A percentile compares a stretch with the other conserved stretches of the same genome.
Conservation (phyloP, 2,329 filamentous ascomycete species). For the Pezizomycotina sp. region DNA sequence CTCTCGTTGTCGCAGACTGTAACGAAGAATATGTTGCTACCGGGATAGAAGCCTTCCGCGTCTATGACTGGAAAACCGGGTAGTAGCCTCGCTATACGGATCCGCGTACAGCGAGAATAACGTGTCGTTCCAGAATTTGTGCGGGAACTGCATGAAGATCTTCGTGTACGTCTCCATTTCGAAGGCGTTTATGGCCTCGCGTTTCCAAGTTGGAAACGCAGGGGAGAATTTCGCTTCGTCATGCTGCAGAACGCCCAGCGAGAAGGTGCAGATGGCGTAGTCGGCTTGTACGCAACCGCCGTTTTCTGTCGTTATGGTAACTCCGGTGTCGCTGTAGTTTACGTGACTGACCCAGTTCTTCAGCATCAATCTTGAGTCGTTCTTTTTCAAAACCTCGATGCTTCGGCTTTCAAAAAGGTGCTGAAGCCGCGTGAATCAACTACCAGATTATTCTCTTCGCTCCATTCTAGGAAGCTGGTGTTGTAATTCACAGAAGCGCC, state of each 20-base stretch:
- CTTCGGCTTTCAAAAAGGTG: conserved; percentile 40
- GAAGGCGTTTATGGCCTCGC: conserved; percentile 44
- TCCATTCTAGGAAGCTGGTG: conserved; percentile 45
- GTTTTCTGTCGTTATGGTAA: conserved; percentile 38
- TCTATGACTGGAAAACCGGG: conserved; percentile 48
- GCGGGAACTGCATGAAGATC: conserved; percentile 51
- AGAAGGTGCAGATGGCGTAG: conserved; percentile 50
- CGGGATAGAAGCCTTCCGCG: conserved; percentile 40
- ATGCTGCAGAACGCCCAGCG: conserved; percentile 48
- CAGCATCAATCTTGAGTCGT: conserved; percentile 43
- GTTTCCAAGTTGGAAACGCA: conserved; percentile 45
- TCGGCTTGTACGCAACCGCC: conserved; percentile 43
- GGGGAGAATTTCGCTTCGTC: conserved; percentile 42
- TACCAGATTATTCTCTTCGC: conserved; percentile 45
- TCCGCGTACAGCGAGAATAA: conserved; percentile 40
- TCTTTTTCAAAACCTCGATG: conserved; percentile 38
- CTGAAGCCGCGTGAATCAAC: conserved; percentile 46
- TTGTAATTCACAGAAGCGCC: conserved; percentile 35
- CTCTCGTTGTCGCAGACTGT: conserved; percentile 42
- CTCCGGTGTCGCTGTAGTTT: conserved; percentile 36
- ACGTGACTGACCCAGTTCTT: conserved; percentile 42
- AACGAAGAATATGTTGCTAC: conserved; percentile 47
- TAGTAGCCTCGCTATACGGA: conserved; percentile 36
- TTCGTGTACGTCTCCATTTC: conserved; percentile 56
- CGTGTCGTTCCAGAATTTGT: conserved; percentile 46